phyloP scores from a whole-genome alignment of 441 rosid genomes.

The Brassica hybrid region DNA sequence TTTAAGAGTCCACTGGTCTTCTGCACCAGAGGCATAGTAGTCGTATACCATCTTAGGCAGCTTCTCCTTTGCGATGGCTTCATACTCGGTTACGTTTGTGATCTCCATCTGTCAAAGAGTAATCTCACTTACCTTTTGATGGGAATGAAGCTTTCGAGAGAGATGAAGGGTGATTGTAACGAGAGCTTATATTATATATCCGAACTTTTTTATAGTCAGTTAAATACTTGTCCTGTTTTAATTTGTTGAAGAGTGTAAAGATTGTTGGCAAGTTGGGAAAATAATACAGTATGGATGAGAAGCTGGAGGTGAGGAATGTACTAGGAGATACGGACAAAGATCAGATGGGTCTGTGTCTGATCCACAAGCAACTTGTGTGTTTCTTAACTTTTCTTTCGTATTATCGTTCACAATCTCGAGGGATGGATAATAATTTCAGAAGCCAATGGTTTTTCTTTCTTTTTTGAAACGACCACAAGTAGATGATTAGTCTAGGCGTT shows the following conservation, averaged over 20 bases:
- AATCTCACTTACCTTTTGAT: not conserved
- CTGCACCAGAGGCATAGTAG: constrained; percentile 98
- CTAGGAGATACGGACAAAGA: constrained; percentile 43
- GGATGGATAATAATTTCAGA: constrained; percentile 5
- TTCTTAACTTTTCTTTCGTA: constrained; percentile 40
- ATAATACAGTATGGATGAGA: constrained; percentile 52
- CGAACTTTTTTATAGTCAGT: not conserved
- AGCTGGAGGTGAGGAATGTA: constrained; percentile 58
- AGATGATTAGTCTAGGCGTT: too few species aligned
- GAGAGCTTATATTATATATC: constrained; percentile 4
- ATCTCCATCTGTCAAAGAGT: constrained; percentile 61
- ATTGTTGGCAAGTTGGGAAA: constrained; percentile 21
- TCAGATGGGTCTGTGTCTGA: constrained; percentile 44
- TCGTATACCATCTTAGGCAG: constrained; percentile 96
- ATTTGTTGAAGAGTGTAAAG: constrained; percentile 9
- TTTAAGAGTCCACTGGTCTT: constrained; percentile 93
- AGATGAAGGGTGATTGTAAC: not conserved
- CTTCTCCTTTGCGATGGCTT: constrained; percentile 83
- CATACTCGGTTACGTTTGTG: constrained; percentile 87
- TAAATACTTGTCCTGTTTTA: constrained; percentile 28
- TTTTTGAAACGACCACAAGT: not conserved
- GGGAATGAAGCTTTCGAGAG: not conserved
- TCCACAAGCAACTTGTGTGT: constrained; percentile 52
- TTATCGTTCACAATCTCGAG: constrained; percentile 49
- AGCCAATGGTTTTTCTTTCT: not conserved